Evolutionary conservation across 2,329 filamentous ascomycete species (phyloP), one percentile per base, ranked within the genome.

Genomic region (Ophiocordyceps polyrhachis-furcata): DNA sequence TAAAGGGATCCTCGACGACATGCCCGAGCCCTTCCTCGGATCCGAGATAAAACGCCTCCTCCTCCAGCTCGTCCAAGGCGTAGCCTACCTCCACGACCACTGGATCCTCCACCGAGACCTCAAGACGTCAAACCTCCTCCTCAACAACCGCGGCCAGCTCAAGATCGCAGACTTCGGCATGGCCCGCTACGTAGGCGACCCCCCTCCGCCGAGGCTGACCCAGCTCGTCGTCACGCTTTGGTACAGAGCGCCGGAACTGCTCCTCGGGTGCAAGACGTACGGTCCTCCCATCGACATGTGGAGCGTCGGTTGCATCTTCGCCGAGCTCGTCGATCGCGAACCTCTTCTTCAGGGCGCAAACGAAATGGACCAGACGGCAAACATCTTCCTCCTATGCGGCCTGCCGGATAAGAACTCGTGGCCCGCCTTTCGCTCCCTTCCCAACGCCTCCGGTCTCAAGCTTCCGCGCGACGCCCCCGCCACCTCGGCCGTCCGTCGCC

Each of bases 91-190:
- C 14, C 91, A 98, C 66, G 72, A 74, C 42, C 77, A 86, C 62
- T 93, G 81, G 81, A 93, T 98, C 55, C 73, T 98, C 48, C 87
- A 91, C 64, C 85, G 88, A 46, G 88, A 95, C 63, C 76, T 94
- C 55, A 94, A 94, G 63, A 93, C 87, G 4, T 89, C 83, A 43
- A 94, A 94, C 56, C 78, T 98, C 42, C 78, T 98, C 42, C 81
- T 98, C 64, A 93, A 86, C 67, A 96, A 96, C 67, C 83, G 87
- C 41, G 91, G 91, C 41, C 80, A 83, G 59, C 80, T 98, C 62
- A 95, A 95, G 63, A 81, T 98, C 50, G 91, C 91, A 48, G 91
- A 98, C 63, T 98, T 98, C 58, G 91, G 91, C 60, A 95, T 98
- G 86, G 89, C 91, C 4, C 76, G 91, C 25, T 91, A 91, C 64